Base-by-base conservation (phyloP, 495 filamentous ascomycete genomes). In the Neurospora sp. region DNA sequence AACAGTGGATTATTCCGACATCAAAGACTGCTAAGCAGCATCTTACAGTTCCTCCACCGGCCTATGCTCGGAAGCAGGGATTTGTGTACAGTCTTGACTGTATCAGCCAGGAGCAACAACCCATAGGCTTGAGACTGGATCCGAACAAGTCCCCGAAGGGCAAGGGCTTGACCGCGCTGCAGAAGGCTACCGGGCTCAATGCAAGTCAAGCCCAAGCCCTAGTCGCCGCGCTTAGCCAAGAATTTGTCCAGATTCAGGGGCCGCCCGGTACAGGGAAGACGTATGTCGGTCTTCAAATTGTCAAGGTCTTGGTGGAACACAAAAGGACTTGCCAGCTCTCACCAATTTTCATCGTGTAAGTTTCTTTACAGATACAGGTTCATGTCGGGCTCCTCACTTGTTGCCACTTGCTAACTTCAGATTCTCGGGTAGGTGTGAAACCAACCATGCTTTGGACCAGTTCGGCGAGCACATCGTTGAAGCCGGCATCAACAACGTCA, bases 261-360 rank as follows among this genome's bases (percentile, higher is more conserved):
- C 93, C 93, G 0, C 93, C 93, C 4, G 93, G 93, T 1, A 94
- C 92, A 3, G 93, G 93, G 4, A 96, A 96, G 78, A 87, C 84
- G 70, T 92, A 85, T 72, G 87, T 85, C 0, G 89, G 87, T 4
- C 84, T 89, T n/a, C 80, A 79, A 37, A 71, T 84, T 27, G 71
- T 93, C 27, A 87, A 92, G 73, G 86, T 88, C 1, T 78, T 95
- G 8, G 79, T 94, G 3, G 83, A 81, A 9, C 91, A 92, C 75
- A 86, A 86, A 47, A 73, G 69, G 0, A 74, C 75, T 41, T 83
- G 82, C 0, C 65, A 78, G 0, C 78, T 93, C 3, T 90, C 91
- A 0, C 91, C 92, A 0, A 90, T 94, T 22, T 78, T 94, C n/a
- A 84, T 85, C 72, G 73, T 75, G 40, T 41, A 41, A 41, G 40